Percentiles rank a stretch among this genome's conserved stretches.
Conservation (phyloP, 2,329 filamentous ascomycete species). For the Colletotrichum graminicola region DNA sequence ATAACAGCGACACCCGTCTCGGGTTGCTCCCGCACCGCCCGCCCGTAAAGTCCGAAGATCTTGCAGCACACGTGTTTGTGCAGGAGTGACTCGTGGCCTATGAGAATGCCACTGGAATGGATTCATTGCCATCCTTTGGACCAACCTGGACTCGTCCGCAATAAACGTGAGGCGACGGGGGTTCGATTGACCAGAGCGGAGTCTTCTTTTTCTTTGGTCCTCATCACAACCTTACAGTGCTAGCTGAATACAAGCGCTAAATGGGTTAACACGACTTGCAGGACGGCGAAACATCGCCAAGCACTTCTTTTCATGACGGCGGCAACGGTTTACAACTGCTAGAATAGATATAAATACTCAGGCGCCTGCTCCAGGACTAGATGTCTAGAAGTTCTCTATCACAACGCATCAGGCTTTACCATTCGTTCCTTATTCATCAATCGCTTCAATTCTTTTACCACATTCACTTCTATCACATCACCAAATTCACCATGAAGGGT, state of each 20-base stretch:
- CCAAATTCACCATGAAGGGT: background rate
- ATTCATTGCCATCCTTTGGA: background rate
- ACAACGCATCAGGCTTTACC: background rate
- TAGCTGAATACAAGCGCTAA: background rate
- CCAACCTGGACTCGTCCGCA: background rate
- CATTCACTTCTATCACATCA: background rate
- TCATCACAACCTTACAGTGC: background rate
- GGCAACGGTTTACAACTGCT: background rate
- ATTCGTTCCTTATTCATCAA: background rate
- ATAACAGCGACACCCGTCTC: background rate
- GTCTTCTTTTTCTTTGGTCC: background rate
- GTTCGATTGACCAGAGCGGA: background rate
- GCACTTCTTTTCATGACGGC: background rate
- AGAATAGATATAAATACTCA: background rate
- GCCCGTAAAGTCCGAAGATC: background rate
- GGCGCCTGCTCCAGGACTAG: background rate
- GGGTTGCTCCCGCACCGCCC: background rate
- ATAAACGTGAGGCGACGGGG: slow-evolving; percentile 1
- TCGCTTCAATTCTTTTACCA: background rate
- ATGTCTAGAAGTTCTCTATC: background rate
- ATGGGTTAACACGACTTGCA: background rate
- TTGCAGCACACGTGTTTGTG: too few species aligned
- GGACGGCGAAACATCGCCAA: background rate
- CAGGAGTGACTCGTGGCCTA: background rate
- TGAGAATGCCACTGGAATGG: background rate